These are phyloP conservation scores for Flaveria floridana DNA, from an alignment of 140 eudicot genomes.

Conservation along the genomic window DNA sequence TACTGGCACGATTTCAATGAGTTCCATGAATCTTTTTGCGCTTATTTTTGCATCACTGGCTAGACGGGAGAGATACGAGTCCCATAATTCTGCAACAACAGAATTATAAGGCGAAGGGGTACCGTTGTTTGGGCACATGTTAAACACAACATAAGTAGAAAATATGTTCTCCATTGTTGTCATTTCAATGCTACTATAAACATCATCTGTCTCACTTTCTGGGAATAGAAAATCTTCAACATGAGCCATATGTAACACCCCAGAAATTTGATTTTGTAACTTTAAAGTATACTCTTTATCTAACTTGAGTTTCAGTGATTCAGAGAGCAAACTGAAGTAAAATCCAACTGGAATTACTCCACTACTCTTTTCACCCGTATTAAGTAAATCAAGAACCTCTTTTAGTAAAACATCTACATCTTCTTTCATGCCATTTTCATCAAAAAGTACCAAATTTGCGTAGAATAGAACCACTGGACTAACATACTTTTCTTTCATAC, in stretches of 20 bases:
- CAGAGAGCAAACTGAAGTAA: constrained; percentile 67
- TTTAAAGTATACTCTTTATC: constrained; percentile 40
- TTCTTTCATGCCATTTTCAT: constrained; percentile 23
- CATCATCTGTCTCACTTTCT: constrained; percentile 29
- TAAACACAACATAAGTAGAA: constrained; percentile 48
- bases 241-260: constrained; percentile 64
- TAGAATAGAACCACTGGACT: constrained; percentile 76
- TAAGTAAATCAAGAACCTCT: constrained; percentile 72
- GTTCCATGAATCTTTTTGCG: constrained; percentile 61
- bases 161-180: constrained; percentile 58
- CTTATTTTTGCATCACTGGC: constrained; percentile 56
- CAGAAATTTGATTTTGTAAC: constrained; percentile 62
- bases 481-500: constrained; percentile 87
- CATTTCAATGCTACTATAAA: constrained; percentile 52
- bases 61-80: constrained; percentile 51
- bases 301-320: constrained; percentile 51
- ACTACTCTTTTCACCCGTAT: constrained; percentile 52
- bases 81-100: constrained; percentile 81
- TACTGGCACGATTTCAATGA: constrained; percentile 63
- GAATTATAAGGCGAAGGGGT: constrained; percentile 44
- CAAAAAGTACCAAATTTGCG: constrained; percentile 54
- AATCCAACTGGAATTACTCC: constrained; percentile 80
- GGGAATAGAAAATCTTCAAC: constrained; percentile 70
- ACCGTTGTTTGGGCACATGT: constrained; percentile 35
- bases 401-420: constrained; percentile 36